Percentiles rank a stretch among this genome's conserved stretches.
phyloP scores from a whole-genome alignment of 192 early-diverging fungal species.

The Jimgerdemannia lactiflua region DNA sequence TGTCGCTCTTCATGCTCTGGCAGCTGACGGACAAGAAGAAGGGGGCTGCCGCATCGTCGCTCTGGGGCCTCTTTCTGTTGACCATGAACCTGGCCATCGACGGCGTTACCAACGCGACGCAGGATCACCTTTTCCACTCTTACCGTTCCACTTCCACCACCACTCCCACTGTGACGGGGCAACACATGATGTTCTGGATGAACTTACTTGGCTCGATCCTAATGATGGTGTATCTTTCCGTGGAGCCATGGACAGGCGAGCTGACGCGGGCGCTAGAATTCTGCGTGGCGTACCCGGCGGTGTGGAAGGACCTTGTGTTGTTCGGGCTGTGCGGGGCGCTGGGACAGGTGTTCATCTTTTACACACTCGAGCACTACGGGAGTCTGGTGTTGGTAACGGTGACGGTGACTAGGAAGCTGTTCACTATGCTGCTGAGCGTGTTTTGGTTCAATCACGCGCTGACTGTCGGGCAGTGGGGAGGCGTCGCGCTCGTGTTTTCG shows the following conservation, averaged over 20 bases:
- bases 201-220: slow-evolving; percentile 76
- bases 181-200: slow-evolving; percentile 98
- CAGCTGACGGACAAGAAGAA: slow-evolving; percentile 53
- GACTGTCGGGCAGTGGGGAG: slow-evolving; percentile 78
- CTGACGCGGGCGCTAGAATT: slow-evolving; percentile 72
- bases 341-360: slow-evolving; percentile 99
- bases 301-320: slow-evolving; percentile 79
- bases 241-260: slow-evolving; percentile 79
- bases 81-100: slow-evolving; percentile 86
- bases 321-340: slow-evolving; percentile 91
- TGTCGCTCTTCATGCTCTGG: slow-evolving; percentile 91
- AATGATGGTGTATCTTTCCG: slow-evolving; percentile 67
- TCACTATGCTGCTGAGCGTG: slow-evolving; percentile 91
- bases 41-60: slow-evolving; percentile 52
- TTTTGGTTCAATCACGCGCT: slow-evolving; percentile 85
- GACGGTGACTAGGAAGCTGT: slow-evolving; percentile 95
- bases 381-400: slow-evolving; percentile 89
- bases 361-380: slow-evolving; percentile 88
- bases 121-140: slow-evolving; percentile 90
- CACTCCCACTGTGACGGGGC: slow-evolving; percentile 59
- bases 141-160: slow-evolving; percentile 36
- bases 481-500: slow-evolving; percentile 83
- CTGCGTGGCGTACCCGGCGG: slow-evolving; percentile 71
- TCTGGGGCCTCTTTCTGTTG: slow-evolving; percentile 82
- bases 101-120: slow-evolving; percentile 93